phyloP scores from a whole-genome alignment of 75 land plant genomes.

The Sequoiadendron giganteum region DNA sequence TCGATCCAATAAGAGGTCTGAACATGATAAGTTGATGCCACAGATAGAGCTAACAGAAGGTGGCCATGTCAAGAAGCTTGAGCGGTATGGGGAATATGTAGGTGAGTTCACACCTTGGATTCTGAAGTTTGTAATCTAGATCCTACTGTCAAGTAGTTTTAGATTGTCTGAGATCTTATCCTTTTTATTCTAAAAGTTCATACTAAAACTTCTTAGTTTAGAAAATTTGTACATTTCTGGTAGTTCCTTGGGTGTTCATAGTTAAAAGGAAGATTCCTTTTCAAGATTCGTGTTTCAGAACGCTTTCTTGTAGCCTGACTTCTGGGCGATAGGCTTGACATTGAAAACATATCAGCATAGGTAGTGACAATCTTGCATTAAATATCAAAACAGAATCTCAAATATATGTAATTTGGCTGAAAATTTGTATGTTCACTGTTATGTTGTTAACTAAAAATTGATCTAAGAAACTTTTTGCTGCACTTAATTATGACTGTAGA shows the following conservation, averaged over 20 bases:
- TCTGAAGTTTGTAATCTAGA: neutral
- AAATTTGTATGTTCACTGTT: neutral
- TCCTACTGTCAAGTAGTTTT: neutral
- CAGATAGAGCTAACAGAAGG: neutral
- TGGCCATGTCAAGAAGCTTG: neutral
- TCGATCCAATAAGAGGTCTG: neutral
- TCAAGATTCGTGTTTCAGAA: neutral
- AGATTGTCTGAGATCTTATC: neutral
- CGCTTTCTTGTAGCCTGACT: neutral
- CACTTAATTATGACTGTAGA: neutral
- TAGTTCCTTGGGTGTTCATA: neutral
- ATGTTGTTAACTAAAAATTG: neutral
- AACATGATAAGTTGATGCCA: constrained; percentile 2
- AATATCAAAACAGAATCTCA: neutral
- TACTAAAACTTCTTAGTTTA: neutral
- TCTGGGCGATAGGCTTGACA: neutral
- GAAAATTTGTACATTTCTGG: neutral
- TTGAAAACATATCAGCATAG: neutral
- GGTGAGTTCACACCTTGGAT: neutral
- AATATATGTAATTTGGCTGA: neutral
- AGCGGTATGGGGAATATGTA: constrained; percentile 8
- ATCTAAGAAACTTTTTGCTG: neutral
- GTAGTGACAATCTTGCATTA: neutral
- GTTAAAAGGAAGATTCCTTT: neutral
- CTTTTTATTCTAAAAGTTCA: neutral